phyloP scores from a whole-genome alignment of 805 yeast species.

The Metschnikowia cerradonensis region DNA sequence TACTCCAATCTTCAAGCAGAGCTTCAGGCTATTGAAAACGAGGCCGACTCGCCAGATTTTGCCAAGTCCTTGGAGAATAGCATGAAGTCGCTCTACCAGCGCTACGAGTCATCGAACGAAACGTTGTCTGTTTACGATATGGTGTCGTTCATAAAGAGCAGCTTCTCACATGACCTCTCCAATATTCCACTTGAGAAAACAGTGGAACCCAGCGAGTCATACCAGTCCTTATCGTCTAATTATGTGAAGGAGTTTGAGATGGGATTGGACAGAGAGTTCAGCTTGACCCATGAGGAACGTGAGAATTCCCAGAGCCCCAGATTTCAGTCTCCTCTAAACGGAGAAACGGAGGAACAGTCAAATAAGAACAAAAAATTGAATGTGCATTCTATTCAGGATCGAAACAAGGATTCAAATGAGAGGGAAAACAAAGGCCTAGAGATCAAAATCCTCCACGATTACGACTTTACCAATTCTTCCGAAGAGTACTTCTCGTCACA shows the following conservation, averaged over 20 bases:
- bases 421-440: background rate
- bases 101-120: conserved; percentile 6
- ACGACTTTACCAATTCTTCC: conserved; percentile 22
- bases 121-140: conserved; percentile 8
- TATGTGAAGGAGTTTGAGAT: conserved; percentile 26
- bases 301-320: background rate
- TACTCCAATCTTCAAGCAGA: conserved; percentile 23
- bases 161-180: background rate
- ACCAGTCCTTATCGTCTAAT: conserved; percentile 26
- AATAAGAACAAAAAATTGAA: too few species aligned
- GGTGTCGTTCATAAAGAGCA: conserved; percentile 3
- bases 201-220: conserved; percentile 16
- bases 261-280: conserved; percentile 21
- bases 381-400: too few species aligned
- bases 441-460: background rate
- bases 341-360: too few species aligned
- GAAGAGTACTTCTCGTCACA: conserved; percentile 34
- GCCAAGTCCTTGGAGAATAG: conserved; percentile 1
- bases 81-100: conserved; percentile 2
- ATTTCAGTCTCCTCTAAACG: background rate
- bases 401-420: too few species aligned
- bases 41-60: background rate
- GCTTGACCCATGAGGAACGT: conserved; percentile 10
- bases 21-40: conserved; percentile 21
- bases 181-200: background rate